Conservation (phyloP, 768 basidiomycete genomes). For the Psilocybe tampanensis region DNA sequence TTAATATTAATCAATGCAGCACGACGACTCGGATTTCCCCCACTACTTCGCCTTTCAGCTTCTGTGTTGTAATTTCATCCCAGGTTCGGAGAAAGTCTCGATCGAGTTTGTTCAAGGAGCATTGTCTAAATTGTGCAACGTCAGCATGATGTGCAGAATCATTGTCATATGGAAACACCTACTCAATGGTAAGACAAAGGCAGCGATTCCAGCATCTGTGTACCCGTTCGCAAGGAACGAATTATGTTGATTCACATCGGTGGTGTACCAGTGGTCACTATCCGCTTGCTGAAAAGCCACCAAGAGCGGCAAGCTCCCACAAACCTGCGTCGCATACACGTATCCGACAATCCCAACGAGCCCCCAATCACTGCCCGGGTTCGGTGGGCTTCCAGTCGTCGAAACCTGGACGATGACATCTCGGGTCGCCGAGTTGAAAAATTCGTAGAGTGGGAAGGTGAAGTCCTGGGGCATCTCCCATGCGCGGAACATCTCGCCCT, state of each 20-base stretch:
- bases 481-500: slow-evolving; percentile 1
- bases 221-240: not conserved
- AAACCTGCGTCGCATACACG: slow-evolving; percentile 3
- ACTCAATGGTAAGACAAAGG: not conserved
- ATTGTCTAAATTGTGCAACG: no score
- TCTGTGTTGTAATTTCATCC: no score
- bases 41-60: no score
- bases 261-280: slow-evolving; percentile 11
- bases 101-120: no score
- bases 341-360: not conserved
- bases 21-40: no score
- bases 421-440: not conserved
- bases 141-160: no score
- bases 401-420: not conserved
- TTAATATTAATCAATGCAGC: no score
- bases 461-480: slow-evolving; percentile 1
- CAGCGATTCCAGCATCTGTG: not conserved
- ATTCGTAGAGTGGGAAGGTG: slow-evolving; percentile 1
- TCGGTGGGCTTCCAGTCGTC: not conserved
- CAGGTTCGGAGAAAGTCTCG: no score
- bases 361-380: not conserved
- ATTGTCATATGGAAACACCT: no score
- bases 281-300: not conserved
- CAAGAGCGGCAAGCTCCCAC: slow-evolving; percentile 6
- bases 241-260: not conserved